phyloP scores from a whole-genome alignment of 164 flowering plant species.

The Magnolia officinalis region DNA sequence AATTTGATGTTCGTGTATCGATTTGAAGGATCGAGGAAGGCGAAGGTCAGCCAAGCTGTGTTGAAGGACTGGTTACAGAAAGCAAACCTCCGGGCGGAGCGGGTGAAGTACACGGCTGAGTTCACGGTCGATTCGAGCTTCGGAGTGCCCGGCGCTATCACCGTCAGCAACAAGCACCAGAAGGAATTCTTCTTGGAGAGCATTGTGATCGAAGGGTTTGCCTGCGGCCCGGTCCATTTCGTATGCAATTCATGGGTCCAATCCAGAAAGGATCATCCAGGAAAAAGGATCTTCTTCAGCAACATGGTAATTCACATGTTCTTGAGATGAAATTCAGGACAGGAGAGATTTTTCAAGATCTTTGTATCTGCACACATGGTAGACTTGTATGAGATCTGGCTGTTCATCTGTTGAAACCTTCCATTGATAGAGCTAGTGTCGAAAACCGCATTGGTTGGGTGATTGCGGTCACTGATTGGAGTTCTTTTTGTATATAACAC shows the following conservation, averaged over 20 bases:
- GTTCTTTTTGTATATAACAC: no score
- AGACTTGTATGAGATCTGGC: no score
- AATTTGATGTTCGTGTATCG: no score
- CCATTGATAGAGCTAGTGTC: no score
- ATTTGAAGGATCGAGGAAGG: slow-evolving; percentile 45
- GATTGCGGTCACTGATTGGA: no score
- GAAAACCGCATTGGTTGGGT: no score
- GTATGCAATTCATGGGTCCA: slow-evolving; percentile 95
- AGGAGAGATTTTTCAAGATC: no score
- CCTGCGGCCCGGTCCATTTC: slow-evolving; percentile 77
- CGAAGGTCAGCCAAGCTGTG: slow-evolving; percentile 69
- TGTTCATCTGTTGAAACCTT: no score
- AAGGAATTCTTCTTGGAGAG: slow-evolving; percentile 80
- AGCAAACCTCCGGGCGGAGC: slow-evolving; percentile 52
- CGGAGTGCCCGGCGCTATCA: slow-evolving; percentile 82
- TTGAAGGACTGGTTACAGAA: slow-evolving; percentile 84
- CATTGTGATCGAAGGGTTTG: slow-evolving; percentile 76
- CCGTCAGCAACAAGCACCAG: slow-evolving; percentile 72
- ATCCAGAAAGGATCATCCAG: slow-evolving; percentile 67
- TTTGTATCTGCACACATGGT: no score
- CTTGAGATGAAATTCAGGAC: no score
- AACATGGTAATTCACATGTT: slow-evolving; percentile 52
- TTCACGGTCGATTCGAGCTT: slow-evolving; percentile 68
- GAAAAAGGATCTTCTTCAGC: slow-evolving; percentile 66
- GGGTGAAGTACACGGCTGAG: slow-evolving; percentile 71